Percentiles rank a stretch among this genome's conserved stretches.
phyloP scores from a whole-genome alignment of 768 basidiomycete species.

The Naganishia friedmannii region DNA sequence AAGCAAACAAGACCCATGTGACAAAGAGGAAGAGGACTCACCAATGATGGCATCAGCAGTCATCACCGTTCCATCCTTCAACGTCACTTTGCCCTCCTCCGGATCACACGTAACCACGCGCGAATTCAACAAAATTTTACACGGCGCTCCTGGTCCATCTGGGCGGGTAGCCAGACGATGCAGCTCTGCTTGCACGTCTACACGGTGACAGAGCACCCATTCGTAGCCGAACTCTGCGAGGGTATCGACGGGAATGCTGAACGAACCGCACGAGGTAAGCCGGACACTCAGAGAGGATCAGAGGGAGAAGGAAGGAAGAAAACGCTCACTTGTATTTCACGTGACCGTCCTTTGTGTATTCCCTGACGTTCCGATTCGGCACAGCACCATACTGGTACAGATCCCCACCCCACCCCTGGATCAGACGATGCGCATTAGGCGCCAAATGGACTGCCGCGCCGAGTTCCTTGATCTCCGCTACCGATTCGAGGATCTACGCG shows the following conservation, averaged over 20 bases:
- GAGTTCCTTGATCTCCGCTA: constrained; percentile 25
- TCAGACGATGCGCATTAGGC: constrained; percentile 30
- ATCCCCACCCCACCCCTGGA: constrained; percentile 26
- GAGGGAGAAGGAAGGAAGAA: too few species aligned
- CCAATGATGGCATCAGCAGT: constrained; percentile 35
- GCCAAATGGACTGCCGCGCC: constrained; percentile 33
- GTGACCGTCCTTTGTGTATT: constrained; percentile 10
- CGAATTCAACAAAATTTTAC: constrained; percentile 19
- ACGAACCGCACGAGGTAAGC: background rate
- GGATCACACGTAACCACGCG: constrained; percentile 19
- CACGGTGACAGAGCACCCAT: constrained; percentile 34
- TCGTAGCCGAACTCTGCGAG: constrained; percentile 21
- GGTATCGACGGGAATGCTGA: constrained; percentile 10
- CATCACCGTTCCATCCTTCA: constrained; percentile 27
- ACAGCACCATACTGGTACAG: constrained; percentile 22
- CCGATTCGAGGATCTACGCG: constrained; percentile 19
- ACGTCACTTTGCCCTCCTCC: constrained; percentile 30
- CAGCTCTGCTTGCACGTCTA: constrained; percentile 34
- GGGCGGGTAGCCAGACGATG: constrained; percentile 15
- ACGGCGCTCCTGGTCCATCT: background rate
- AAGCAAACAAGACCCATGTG: background rate
- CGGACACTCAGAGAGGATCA: too few species aligned
- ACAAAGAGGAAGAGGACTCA: background rate
- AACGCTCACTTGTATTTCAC: constrained; percentile 11
- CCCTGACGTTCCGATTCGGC: background rate